phyloP scores from a whole-genome alignment of 2,329 filamentous ascomycete species.

The Ophiosphaerella narmari region DNA sequence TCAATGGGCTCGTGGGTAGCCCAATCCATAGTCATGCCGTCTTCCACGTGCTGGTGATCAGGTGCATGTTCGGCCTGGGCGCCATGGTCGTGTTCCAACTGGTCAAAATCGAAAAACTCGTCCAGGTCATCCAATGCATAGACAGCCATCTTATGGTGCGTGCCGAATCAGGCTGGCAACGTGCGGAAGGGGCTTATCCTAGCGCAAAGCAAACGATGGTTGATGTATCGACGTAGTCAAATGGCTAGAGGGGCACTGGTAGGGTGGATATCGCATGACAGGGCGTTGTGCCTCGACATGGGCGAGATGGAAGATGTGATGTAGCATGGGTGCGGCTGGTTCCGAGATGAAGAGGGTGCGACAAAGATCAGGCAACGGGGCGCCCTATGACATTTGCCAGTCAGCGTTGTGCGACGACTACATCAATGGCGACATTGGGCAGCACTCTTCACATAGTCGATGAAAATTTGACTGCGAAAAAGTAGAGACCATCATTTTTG shows the following conservation, averaged over 20 bases:
- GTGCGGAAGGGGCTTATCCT: constrained; percentile 18
- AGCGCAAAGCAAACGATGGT: constrained; percentile 10
- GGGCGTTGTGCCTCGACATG: constrained; percentile 13
- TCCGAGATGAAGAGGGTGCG: constrained; percentile 8
- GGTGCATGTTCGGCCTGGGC: neutral
- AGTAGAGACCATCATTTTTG: neutral
- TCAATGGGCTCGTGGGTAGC: constrained; percentile 1
- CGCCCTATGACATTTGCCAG: neutral
- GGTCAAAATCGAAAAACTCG: constrained; percentile 45
- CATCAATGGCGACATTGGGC: neutral
- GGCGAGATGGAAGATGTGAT: constrained; percentile 18
- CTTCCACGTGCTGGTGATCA: constrained; percentile 1
- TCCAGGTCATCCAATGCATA: constrained; percentile 27
- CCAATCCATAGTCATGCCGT: constrained; percentile 35
- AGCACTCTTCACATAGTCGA: neutral
- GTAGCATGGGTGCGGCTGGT: constrained; percentile 14
- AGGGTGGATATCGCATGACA: constrained; percentile 20
- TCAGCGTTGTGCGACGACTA: constrained; percentile 1
- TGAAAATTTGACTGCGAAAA: too few relatives aligned
- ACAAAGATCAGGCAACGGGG: constrained; percentile 7
- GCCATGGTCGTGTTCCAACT: constrained; percentile 27
- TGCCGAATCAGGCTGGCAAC: neutral
- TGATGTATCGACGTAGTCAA: constrained; percentile 1
- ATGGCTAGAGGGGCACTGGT: neutral
- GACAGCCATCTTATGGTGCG: constrained; percentile 18